Evolutionary conservation across 2,329 filamentous ascomycete genomes (phyloP), one percentile per base, ranked within the genome.

Genomic region (Zymoseptoria passerinii): DNA sequence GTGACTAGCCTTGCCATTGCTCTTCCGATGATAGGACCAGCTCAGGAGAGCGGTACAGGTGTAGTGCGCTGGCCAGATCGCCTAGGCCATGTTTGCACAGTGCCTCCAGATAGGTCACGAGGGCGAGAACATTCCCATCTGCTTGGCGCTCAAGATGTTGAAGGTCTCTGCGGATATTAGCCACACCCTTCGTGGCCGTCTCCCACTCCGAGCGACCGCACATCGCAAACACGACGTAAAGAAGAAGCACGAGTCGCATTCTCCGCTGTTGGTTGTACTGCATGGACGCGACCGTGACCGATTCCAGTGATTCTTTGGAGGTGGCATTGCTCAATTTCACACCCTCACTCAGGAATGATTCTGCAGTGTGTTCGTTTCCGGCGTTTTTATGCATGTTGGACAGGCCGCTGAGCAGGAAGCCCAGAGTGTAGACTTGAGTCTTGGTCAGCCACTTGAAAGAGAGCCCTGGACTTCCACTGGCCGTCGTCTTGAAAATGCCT

Each of bases 21-120:
- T 53, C 28, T 16, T 56, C 50, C 55, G 90, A 73, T 1, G 76
- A 75, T 65, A 95, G 85, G 18, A 53, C 23, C 27, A 66, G 55
- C n/a, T 77, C 73, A 1, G 80, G 75, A 48, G 84, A 80, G 60
- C 82, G 80, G 72, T 89, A 96, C 8, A 86, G 80, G 3, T 76
- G 66, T 13, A 91, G 75, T 3, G 92, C 91, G 1, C 76, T 75
- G n/a, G 82, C 76, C 1, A 94, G 78, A 62, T 90, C 80, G 16
- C 90, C 91, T 4, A 81, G 86, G 18, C 87, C 89, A 75, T 96
- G 92, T 55, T 85, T 78, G 65, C 90, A 87, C 7, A 89, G 81
- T 0, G 88, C 92, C 0, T 81, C 78, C 18, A 96, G 82, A 72
- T 96, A 96, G 1, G 62, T 58, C 8, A 70, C 59, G 73, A 77